A percentile compares a stretch with the other conserved stretches of the same genome.
phyloP scores from a whole-genome alignment of 768 basidiomycete genomes.

The Dentipellis fragilis region DNA sequence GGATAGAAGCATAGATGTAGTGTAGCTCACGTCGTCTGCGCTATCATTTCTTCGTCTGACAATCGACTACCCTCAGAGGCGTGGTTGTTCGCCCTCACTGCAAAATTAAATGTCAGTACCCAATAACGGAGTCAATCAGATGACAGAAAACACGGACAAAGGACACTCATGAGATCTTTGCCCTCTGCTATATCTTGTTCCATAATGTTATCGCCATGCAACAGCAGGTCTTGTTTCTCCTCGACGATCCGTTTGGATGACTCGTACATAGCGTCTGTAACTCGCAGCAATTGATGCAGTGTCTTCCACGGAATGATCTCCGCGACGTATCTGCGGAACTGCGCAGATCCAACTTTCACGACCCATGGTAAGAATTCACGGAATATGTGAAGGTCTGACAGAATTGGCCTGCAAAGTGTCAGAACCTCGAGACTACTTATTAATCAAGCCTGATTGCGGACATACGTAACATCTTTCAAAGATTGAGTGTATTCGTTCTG shows the following conservation, averaged over 20 bases:
- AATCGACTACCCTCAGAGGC: slow-evolving; percentile 22
- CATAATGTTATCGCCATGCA: not conserved
- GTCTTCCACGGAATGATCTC: slow-evolving; percentile 13
- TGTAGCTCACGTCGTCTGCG: slow-evolving; percentile 22
- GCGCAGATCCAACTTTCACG: slow-evolving; percentile 17
- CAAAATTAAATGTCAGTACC: not conserved
- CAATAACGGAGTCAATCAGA: too few species aligned
- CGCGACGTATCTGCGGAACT: slow-evolving; percentile 24
- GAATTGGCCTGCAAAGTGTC: not conserved
- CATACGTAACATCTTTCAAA: slow-evolving; percentile 24
- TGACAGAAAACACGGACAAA: slow-evolving; percentile 20
- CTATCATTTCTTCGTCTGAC: slow-evolving; percentile 25
- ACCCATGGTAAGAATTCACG: not conserved
- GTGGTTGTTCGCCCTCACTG: slow-evolving; percentile 25
- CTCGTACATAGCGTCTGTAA: slow-evolving; percentile 21
- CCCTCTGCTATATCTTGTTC: slow-evolving; percentile 13
- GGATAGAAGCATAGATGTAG: too few species aligned
- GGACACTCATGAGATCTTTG: slow-evolving; percentile 30
- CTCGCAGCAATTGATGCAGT: slow-evolving; percentile 18
- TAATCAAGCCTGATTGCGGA: too few species aligned
- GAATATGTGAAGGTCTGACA: not conserved
- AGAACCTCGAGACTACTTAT: not conserved
- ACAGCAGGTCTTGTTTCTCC: slow-evolving; percentile 19
- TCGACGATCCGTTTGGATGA: slow-evolving; percentile 19
- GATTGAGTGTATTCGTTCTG: slow-evolving; percentile 22